Base-by-base conservation (phyloP, 179 eudicot species). In the Corrigiola litoralis region DNA sequence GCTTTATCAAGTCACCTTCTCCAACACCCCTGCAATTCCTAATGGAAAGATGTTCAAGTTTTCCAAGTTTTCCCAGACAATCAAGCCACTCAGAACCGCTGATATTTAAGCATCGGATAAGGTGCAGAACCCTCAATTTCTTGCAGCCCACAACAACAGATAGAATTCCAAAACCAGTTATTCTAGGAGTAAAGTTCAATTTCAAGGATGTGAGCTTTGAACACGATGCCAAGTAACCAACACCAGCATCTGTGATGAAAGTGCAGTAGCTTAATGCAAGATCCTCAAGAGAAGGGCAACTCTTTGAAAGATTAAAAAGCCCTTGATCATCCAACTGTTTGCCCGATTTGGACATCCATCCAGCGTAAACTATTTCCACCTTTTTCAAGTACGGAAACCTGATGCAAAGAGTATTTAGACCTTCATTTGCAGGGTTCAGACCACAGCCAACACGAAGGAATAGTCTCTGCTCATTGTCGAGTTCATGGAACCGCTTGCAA, bases 341-440 rank as follows among this genome's bases (percentile, higher is more conserved):
- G 4, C 98, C 98, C 48, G 82, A 71, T 58, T 81, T 85, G 57
- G 92, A 84, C 90, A 85, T 90, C 98, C 98, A 92, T 54, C 96
- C 98, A 3, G 88, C 78, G 71, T 90, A 90, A 51, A 63, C 42
- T 23, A 92, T 82, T 74, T 92, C 96, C 37, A 92, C 82, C 68
- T 75, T 89, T 48, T 65, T 74, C 74, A 92, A 79, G 76, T 90
- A 84, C 4, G 82, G 83, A 61, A 92, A 92, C 75, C 98, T 78
- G 37, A 61, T 63, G 78, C 96, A 90, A 48, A 92, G 84, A 40
- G 81, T 65, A 37, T 61, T 60, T 53, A 92, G 75, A 21, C 88
- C 85, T 74, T 87, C 81, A 73, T 82, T 84, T 58, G 89, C 90
- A 21, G 98, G 96, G 75, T 84, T 60, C 70, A 92, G 77, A 47